A percentile compares a stretch with the other conserved stretches of the same genome.
phyloP scores from a whole-genome alignment of 768 basidiomycete genomes.

The Lentinus tigrinus region DNA sequence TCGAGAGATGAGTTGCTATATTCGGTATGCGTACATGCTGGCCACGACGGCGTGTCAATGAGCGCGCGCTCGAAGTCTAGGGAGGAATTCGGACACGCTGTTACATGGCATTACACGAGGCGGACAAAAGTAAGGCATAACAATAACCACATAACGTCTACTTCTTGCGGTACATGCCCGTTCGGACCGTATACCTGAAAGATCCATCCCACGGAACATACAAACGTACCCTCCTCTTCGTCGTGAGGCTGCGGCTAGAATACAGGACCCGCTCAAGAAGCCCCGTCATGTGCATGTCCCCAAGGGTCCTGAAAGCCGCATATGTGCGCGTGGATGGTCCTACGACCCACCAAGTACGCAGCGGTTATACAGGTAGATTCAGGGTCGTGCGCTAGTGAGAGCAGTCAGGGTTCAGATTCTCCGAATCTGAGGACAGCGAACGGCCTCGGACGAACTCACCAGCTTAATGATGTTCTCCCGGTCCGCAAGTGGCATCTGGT shows the following conservation, averaged over 20 bases:
- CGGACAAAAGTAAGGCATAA: too few relatives aligned
- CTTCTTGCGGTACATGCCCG: too few relatives aligned
- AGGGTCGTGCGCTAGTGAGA: constrained; percentile 18
- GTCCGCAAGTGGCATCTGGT: constrained; percentile 68
- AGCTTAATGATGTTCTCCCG: constrained; percentile 79
- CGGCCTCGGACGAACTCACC: constrained; percentile 44
- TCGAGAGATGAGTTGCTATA: constrained; percentile 18
- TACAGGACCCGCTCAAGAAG: background rate
- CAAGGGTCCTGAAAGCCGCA: background rate
- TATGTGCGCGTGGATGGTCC: background rate
- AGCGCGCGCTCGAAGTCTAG: background rate
- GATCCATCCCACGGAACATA: too few relatives aligned
- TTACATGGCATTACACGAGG: too few relatives aligned
- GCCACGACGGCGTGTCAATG: constrained; percentile 3
- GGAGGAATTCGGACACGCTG: too few relatives aligned
- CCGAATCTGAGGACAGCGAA: background rate
- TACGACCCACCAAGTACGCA: background rate
- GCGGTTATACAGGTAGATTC: constrained; percentile 15
- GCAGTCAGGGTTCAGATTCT: background rate
- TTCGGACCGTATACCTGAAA: too few relatives aligned
- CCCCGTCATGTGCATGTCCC: background rate
- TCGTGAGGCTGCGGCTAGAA: background rate
- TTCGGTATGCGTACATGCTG: constrained; percentile 14
- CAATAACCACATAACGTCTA: too few relatives aligned
- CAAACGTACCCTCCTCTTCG: background rate